Percentiles rank a stretch among this genome's conserved stretches.
These are phyloP conservation scores for Fusarium devonianum DNA, from an alignment of 2,329 filamentous ascomycete species.

Conservation along the genomic window DNA sequence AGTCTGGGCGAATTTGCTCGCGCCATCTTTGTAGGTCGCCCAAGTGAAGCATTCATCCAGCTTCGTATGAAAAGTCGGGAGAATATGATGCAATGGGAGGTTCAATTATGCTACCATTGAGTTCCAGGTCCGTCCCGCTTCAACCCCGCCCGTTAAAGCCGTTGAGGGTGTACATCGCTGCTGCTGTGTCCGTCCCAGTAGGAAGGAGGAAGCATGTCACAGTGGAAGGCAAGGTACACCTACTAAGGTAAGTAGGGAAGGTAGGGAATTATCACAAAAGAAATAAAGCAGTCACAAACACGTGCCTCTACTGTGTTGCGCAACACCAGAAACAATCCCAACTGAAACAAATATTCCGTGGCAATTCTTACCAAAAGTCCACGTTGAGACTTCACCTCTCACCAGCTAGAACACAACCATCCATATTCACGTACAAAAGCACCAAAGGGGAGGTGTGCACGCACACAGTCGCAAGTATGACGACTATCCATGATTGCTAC, in stretches of 20 bases:
- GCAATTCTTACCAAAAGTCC: neutral
- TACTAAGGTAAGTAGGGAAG: no score
- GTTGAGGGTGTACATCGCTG: neutral
- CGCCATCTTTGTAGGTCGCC: no score
- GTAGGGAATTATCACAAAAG: no score
- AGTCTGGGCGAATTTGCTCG: no score
- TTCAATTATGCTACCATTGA: neutral
- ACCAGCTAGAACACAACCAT: conserved; percentile 5
- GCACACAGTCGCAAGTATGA: conserved; percentile 4
- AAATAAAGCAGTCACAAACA: conserved; percentile 20
- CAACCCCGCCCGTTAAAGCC: conserved; percentile 1
- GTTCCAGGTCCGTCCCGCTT: neutral
- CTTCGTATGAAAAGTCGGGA: no score
- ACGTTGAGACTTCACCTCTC: conserved; percentile 21
- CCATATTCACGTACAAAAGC: conserved; percentile 3
- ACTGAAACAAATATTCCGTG: conserved; percentile 6
- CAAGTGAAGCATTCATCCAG: no score
- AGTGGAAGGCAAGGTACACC: neutral
- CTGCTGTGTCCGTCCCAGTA: neutral
- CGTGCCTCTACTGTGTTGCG: conserved; percentile 14
- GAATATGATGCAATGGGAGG: no score
- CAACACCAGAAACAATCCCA: conserved; percentile 16
- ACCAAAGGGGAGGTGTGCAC: no score
- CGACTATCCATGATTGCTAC: conserved; percentile 5
- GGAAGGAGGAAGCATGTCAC: conserved; percentile 3